Conservation (phyloP, 768 basidiomycete species). For the Mycena latifolia region DNA sequence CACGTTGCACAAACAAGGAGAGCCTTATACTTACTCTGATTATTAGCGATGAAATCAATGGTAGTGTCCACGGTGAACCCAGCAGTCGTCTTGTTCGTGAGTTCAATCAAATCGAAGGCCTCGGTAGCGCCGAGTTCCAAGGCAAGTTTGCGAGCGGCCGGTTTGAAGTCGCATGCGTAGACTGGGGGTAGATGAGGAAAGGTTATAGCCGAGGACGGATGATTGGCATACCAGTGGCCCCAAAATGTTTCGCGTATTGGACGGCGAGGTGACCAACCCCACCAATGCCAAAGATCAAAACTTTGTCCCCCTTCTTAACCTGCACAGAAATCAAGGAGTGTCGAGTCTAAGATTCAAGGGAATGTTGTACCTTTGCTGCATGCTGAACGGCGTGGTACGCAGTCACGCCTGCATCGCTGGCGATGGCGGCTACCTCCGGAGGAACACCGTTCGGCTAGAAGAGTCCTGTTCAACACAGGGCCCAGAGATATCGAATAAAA, state of each 20-base stretch:
- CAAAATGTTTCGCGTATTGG: slow-evolving; percentile 40
- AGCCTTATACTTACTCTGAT: slow-evolving; percentile 31
- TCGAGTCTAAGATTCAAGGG: not conserved
- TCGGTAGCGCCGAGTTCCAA: slow-evolving; percentile 37
- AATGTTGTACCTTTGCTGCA: slow-evolving; percentile 26
- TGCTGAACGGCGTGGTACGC: slow-evolving; percentile 35
- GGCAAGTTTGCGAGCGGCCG: slow-evolving; percentile 37
- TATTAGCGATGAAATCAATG: slow-evolving; percentile 39
- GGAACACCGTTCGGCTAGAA: slow-evolving; percentile 30
- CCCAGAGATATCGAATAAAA: not conserved
- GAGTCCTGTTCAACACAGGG: not conserved
- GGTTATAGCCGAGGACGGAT: not conserved
- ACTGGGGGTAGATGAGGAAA: slow-evolving; percentile 27
- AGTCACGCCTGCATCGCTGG: slow-evolving; percentile 33
- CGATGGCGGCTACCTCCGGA: slow-evolving; percentile 31
- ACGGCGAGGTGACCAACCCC: slow-evolving; percentile 35
- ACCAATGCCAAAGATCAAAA: slow-evolving; percentile 34
- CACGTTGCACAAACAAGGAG: too few species aligned
- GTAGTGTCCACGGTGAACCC: slow-evolving; percentile 39
- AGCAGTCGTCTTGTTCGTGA: slow-evolving; percentile 19
- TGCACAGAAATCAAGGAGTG: not conserved
- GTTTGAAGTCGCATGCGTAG: slow-evolving; percentile 39
- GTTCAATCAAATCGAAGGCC: slow-evolving; percentile 36
- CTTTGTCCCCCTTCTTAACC: slow-evolving; percentile 9
- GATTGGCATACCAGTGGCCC: slow-evolving; percentile 34